A percentile compares a stretch with the other conserved stretches of the same genome.
Conservation (phyloP, 257 asterid species). For the Jacaranda mimosifolia region DNA sequence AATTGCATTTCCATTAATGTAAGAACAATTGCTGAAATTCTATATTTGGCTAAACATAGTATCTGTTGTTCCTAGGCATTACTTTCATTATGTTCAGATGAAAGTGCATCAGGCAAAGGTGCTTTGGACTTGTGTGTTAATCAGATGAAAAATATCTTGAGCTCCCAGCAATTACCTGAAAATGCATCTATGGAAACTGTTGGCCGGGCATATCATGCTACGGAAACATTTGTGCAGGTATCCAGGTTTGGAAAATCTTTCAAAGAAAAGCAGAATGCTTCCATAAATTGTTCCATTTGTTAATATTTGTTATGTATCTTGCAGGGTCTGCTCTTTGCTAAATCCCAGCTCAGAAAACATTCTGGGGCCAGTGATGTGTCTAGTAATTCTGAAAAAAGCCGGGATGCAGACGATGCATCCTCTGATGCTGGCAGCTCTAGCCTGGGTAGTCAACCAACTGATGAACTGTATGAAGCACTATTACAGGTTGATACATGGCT, state of each 20-base stretch:
- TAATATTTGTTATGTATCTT: conserved; percentile 40
- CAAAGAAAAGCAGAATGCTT: conserved; percentile 29
- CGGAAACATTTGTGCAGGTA: conserved; percentile 97
- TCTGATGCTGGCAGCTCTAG: conserved; percentile 97
- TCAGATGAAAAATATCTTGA: conserved; percentile 88
- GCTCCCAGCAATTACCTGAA: conserved; percentile 82
- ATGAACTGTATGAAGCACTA: conserved; percentile 84
- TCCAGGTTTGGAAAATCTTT: conserved; percentile 32
- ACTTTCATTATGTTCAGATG: conserved; percentile 90
- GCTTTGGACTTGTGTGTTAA: conserved; percentile 87
- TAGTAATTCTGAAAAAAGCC: conserved; percentile 77
- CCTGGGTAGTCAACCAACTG: conserved; percentile 86
- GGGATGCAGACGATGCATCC: conserved; percentile 88
- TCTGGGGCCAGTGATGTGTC: conserved; percentile 78
- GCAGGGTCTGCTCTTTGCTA: conserved; percentile 87
- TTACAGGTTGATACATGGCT: conserved; percentile 89
- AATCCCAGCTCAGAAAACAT: conserved; percentile 86
- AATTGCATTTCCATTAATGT: conserved; percentile 17
- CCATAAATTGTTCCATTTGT: conserved; percentile 3
- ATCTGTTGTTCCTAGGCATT: conserved; percentile 64
- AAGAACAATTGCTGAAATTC: conserved; percentile 20
- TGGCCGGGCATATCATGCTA: conserved; percentile 96
- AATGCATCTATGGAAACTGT: conserved; percentile 90
- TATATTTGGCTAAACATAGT: conserved; percentile 30
- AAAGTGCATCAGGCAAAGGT: conserved; percentile 81